A percentile compares a stretch with the other conserved stretches of the same genome.
Conservation (phyloP, 2,329 filamentous ascomycete genomes). For the Pyrenochaeta sp. region DNA sequence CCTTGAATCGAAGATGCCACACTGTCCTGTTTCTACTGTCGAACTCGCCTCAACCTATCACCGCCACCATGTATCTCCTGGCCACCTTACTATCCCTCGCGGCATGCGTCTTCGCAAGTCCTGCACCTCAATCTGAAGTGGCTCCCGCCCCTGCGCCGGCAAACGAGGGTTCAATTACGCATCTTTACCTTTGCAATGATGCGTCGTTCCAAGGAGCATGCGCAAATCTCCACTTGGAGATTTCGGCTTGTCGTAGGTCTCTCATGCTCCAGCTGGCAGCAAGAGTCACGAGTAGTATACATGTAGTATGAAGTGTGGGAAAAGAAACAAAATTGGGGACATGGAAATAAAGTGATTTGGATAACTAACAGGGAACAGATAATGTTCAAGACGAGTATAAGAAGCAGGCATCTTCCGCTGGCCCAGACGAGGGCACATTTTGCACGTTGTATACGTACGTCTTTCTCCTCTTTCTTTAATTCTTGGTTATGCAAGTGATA, state of each 20-base stretch:
- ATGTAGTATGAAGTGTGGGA: no score
- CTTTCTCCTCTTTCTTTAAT: not conserved
- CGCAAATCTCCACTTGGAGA: conserved; percentile 19
- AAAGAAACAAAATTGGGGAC: no score
- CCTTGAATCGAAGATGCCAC: not conserved
- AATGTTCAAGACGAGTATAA: conserved; percentile 16
- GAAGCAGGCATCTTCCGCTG: conserved; percentile 26
- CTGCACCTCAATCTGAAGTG: not conserved
- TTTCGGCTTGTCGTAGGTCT: conserved; percentile 18
- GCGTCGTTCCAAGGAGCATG: conserved; percentile 24
- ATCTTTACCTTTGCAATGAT: conserved; percentile 29
- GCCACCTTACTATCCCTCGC: not conserved
- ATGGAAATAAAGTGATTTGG: no score
- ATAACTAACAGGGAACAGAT: conserved; percentile 8
- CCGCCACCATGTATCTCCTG: not conserved
- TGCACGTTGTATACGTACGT: conserved; percentile 32
- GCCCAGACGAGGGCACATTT: conserved; percentile 31
- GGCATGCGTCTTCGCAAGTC: not conserved
- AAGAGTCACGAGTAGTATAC: no score
- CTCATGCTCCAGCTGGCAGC: not conserved
- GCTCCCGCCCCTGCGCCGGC: not conserved
- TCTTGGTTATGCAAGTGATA: not conserved
- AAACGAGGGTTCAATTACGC: conserved; percentile 8
- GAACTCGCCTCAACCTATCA: not conserved
- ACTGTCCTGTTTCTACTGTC: not conserved